Base-by-base conservation (phyloP, 805 yeast genomes). In the Nakazawaea ambrosiae region DNA sequence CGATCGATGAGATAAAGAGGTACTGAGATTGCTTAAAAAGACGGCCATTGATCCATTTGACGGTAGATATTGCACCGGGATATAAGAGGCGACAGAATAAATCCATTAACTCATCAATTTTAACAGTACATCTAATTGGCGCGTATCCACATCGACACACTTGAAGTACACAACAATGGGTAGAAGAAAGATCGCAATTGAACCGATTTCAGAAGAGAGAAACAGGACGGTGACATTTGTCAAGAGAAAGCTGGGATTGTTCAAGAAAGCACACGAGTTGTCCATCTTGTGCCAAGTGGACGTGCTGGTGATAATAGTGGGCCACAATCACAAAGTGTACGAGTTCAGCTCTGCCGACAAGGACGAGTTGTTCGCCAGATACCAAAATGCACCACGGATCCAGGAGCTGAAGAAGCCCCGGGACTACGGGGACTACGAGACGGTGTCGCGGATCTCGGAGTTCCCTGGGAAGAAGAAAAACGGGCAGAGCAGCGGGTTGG, bases 221-320 rank as follows among this genome's bases (percentile, higher is more conserved):
- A 90, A 88, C 60, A 60, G 85, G 40, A 76, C 83, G 4, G 85
- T 80, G 15, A 90, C 98, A 0, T 92, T 90, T 57, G 86, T 86
- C 45, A 90, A 90, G 60, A 74, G 98, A 39, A 90, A 90, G 58
- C 94, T 95, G 0, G 98, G 98, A 2, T 66, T 90, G 23, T 89
- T 92, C 61, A 84, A 84, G 53, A 83, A 82, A 57, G 90, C 90
- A 2, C 83, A 82, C 54, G 92, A 83, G 57, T 67, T 92, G 39
- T 78, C 96, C 1, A 90, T 90, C 9, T 68, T 90, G 27, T 90
- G 97, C 59, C 89, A 87, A 45, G 95, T 88, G 5, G 97, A 90
- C 53, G 69, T 92, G 22, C 94, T 97, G 2, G 90, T 90, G 22
- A 78, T 90, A 12, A 87, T 90, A 19, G 66, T 88, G 26, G 95